These are phyloP conservation scores for Ceratocystis eucalypticola DNA, from an alignment of 2,329 filamentous ascomycete genomes.

Conservation along the genomic window DNA sequence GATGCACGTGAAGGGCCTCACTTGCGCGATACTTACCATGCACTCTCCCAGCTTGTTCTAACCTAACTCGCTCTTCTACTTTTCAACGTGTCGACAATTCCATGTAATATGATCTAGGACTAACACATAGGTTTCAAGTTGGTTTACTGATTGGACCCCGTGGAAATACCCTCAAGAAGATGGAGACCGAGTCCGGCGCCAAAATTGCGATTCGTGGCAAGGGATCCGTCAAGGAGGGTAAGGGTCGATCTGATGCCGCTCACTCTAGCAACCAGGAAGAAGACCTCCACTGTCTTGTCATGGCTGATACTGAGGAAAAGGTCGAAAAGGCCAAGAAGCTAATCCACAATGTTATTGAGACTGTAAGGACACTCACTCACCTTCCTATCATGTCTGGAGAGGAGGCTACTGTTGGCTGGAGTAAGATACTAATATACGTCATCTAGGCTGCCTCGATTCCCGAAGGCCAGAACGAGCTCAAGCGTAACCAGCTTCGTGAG, in stretches of 20 bases:
- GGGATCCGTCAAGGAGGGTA: slow-evolving; percentile 98
- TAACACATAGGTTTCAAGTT: slow-evolving; percentile 97
- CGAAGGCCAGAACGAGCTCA: slow-evolving; percentile 96
- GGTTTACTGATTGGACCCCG: slow-evolving; percentile 99
- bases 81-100: not conserved
- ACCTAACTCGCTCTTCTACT: slow-evolving; percentile 26
- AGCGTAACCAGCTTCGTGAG: slow-evolving; percentile 95
- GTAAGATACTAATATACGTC: not conserved
- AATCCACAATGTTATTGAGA: slow-evolving; percentile 98
- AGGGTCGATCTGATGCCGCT: slow-evolving; percentile 94
- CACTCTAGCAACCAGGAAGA: slow-evolving; percentile 99
- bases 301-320: slow-evolving; percentile 99
- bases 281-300: slow-evolving; percentile 96
- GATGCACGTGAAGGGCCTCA: slow-evolving; percentile 9
- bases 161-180: slow-evolving; percentile 99
- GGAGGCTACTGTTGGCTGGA: too few species aligned
- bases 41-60: slow-evolving; percentile 27
- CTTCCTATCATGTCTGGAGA: not conserved
- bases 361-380: slow-evolving; percentile 48
- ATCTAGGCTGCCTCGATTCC: slow-evolving; percentile 87
- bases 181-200: slow-evolving; percentile 92
- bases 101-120: slow-evolving; percentile 35
- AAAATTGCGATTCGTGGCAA: slow-evolving; percentile 99
- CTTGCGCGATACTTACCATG: slow-evolving; percentile 16
- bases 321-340: slow-evolving; percentile 98